Percentiles rank a stretch among this genome's conserved stretches.
Conservation (phyloP, 75 land plant genomes). For the Picea glauca region DNA sequence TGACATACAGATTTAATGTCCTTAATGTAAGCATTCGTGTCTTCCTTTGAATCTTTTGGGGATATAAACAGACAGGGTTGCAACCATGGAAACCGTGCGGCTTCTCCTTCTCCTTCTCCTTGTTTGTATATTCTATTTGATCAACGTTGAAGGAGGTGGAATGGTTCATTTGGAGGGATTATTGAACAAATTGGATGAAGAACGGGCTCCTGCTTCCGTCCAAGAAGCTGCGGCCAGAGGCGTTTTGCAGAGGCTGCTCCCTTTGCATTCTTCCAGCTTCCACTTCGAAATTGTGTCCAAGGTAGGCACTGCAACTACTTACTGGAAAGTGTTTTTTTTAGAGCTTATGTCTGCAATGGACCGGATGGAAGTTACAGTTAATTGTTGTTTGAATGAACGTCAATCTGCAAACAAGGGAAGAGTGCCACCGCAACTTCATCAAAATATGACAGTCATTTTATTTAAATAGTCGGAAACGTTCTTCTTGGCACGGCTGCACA, state of each 20-base stretch:
- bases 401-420: too few relatives aligned
- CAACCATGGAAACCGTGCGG: constrained; percentile 19
- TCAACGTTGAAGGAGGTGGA: constrained; percentile 12
- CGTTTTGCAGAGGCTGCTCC: constrained; percentile 55
- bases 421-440: too few relatives aligned
- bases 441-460: too few relatives aligned
- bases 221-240: constrained; percentile 58
- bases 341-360: too few relatives aligned
- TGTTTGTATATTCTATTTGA: constrained; percentile 16
- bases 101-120: constrained; percentile 10
- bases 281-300: constrained; percentile 51
- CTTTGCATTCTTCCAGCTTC: constrained; percentile 52
- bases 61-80: too few relatives aligned
- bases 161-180: neutral
- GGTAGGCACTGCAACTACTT: constrained; percentile 15
- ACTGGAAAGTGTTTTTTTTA: too few relatives aligned
- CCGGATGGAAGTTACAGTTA: too few relatives aligned
- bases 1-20: neutral
- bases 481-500: too few relatives aligned
- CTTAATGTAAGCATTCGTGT: neutral
- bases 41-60: too few relatives aligned
- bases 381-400: too few relatives aligned
- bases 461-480: too few relatives aligned
- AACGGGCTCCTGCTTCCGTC: constrained; percentile 43
- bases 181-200: constrained; percentile 30